Evolutionary conservation across 768 basidiomycete species (phyloP), one percentile per base, ranked within the genome.

Genomic region (Mycena polygramma): DNA sequence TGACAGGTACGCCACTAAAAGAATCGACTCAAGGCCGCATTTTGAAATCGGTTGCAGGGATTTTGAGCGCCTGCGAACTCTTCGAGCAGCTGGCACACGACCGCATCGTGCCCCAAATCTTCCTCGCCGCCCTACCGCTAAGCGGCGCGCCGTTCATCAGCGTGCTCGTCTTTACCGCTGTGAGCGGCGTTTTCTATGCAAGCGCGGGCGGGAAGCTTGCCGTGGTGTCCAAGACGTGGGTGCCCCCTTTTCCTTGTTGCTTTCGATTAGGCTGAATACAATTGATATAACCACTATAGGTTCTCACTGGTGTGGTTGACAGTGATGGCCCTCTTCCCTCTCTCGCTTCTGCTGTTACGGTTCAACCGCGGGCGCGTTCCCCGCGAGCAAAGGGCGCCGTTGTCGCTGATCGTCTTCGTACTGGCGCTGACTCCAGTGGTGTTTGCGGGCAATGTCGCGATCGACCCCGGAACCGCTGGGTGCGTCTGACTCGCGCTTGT

Each of bases 301-400:
- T 92, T 92, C 81, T 88, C 90, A 6, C 83, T 92, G 7, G 87
- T 86, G 17, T 93, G 91, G 90, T 82, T 92, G 24, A 81, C 85
- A 3, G 87, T 91, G 39, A 91, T 92, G 89, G 75, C 83, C 1
- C 77, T 92, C 24, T 93, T 92, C 73, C 90, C 92, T 0, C 49
- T 90, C 19, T 87, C 90, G 4, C 80, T 89, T 4, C 75, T 92
- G 7, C 70, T 92, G 7, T 80, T 93, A 35, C 89, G 88, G 68
- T 92, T 91, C 79, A 91, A 91, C 68, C 86, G 91, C 20, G 88
- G 88, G 20, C 86, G 90, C 39, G 78, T 93, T 5, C 84, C 82
- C 7, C 81, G 91, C 36, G 68, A 73, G 13, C 76, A 77, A 4
- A 79, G 72, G 20, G 85, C 88, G 7, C 79, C 83, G 7, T 75